Percentiles rank a stretch among this genome's conserved stretches.
Conservation (phyloP, 345 rosid genomes). For the Eucalyptus paniculata region DNA sequence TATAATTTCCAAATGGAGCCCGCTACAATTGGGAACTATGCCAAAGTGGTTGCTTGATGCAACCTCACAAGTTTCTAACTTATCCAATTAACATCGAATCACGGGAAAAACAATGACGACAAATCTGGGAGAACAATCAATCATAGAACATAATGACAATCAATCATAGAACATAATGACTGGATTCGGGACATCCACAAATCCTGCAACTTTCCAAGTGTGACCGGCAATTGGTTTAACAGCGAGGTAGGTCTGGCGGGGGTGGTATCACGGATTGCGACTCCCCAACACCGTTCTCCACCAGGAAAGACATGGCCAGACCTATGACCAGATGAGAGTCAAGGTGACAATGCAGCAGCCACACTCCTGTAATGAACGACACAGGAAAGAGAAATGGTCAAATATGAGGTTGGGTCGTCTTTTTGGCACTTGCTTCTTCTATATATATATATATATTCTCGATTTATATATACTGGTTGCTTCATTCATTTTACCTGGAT, state of each 20-base stretch:
- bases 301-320: constrained; percentile 57
- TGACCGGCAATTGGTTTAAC: constrained; percentile 11
- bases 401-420: neutral
- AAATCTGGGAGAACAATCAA: neutral
- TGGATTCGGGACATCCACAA: neutral
- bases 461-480: neutral
- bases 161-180: neutral
- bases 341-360: constrained; percentile 86
- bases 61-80: neutral
- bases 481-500: constrained; percentile 26
- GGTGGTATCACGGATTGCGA: constrained; percentile 77
- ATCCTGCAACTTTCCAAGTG: neutral
- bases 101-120: neutral
- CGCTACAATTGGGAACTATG: neutral
- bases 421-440: neutral
- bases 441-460: too few species aligned
- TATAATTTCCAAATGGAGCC: neutral
- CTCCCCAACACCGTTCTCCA: constrained; percentile 61
- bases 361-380: constrained; percentile 28
- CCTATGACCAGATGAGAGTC: constrained; percentile 69
- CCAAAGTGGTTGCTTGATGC: neutral
- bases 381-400: neutral
- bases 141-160: neutral
- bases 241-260: constrained; percentile 71
- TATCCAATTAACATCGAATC: neutral